Evolutionary conservation across 1,284 basidiomycete species (phyloP), one percentile per base, ranked within the genome.

Genomic region (Rhodotorula sp.): DNA sequence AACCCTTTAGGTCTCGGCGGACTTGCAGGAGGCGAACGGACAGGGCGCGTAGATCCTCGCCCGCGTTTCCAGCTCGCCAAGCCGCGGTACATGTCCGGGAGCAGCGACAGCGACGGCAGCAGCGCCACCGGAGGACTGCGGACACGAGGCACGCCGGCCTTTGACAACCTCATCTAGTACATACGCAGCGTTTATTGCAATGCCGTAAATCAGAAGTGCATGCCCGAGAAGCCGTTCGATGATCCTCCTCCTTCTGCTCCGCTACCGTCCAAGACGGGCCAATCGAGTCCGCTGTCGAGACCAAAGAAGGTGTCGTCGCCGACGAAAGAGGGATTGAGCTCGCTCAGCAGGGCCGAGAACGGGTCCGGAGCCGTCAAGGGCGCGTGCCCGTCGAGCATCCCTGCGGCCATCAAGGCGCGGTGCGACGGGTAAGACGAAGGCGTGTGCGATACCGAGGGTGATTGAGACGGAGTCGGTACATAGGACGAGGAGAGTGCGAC

Each of bases 331-430:
- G 74, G 72, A 26, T 58, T 64, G 34, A 71, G 72, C 18, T 70
- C 74, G 23, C 61, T 58, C 21, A 76, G 48, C 12, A 76, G 49
- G 20, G 70, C 68, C 43, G 69, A 58, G 47, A 76, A 76, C 20
- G 74, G 74, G 49, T 76, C 72, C 5, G 64, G 69, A 8, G 46
- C 48, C 21, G 34, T 57, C 15, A 39, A 34, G 12, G n/a, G 39
- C 6, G 16, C 59, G 46, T 43, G 62, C 20, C 52, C 34, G n/a
- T 29, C 62, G 10, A 56, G 54, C 26, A 56, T 29, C n/a, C 54
- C 54, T 29, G 54, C 54, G 54, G 54, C 54, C 18, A 29, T n/a
- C 54, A 56, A 16, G n/a, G 34, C 51, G 14, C 51, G 31, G 14
- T 52, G 49, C 31, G 61, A 34, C 7, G 48, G 31, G 31, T 51